phyloP scores from a whole-genome alignment of 2,329 filamentous ascomycete species.

The Teratosphaeria viscida region DNA sequence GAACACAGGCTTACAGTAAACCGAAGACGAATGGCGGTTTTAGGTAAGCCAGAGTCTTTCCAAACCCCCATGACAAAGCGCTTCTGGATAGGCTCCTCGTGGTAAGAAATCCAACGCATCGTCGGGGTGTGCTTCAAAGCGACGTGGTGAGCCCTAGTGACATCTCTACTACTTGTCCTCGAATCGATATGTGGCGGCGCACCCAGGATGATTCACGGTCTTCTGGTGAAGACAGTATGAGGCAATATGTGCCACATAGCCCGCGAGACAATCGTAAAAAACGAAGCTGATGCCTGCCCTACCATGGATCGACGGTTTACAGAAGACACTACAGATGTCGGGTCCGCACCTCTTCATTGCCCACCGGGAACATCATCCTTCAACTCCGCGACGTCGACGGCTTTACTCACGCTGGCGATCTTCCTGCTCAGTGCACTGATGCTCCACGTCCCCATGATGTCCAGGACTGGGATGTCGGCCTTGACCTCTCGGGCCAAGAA shows the following conservation, averaged over 20 bases:
- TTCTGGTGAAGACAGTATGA: too few species aligned
- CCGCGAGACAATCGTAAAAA: too few species aligned
- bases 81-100: neutral
- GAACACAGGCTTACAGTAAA: neutral
- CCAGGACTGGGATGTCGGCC: neutral
- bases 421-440: neutral
- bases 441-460: neutral
- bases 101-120: neutral
- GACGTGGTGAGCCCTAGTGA: neutral
- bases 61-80: neutral
- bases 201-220: too few species aligned
- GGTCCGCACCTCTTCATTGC: neutral
- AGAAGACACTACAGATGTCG: too few species aligned
- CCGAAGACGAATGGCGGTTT: neutral
- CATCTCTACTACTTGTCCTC: neutral
- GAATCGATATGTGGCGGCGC: too few species aligned
- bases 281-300: too few species aligned
- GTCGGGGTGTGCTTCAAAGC: neutral
- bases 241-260: too few species aligned
- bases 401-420: neutral
- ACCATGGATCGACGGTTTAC: too few species aligned
- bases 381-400: neutral
- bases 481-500: neutral
- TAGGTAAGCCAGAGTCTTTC: neutral
- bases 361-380: neutral